A percentile compares a stretch with the other conserved stretches of the same genome.
Evolutionary conservation across 257 asterid genomes (phyloP).

Genomic region (Solanum gracilifrons): DNA sequence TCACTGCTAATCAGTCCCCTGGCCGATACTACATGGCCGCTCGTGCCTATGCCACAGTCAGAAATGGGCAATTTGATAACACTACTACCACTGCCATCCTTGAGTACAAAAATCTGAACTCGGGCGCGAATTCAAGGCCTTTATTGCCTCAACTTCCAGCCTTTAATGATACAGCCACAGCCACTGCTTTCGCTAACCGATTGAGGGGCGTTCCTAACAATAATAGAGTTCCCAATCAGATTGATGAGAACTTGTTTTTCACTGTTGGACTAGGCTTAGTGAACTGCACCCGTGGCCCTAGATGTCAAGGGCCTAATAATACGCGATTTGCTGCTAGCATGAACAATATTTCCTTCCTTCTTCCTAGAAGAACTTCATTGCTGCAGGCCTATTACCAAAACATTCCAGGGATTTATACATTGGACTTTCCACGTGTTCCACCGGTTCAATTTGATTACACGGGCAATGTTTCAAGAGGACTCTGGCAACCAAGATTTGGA

Average conservation of each 20-base stretch:
- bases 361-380: slow-evolving; percentile 33
- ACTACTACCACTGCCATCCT: slow-evolving; percentile 61
- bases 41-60: slow-evolving; percentile 34
- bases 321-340: slow-evolving; percentile 51
- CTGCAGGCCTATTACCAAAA: slow-evolving; percentile 46
- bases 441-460: slow-evolving; percentile 46
- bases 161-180: slow-evolving; percentile 40
- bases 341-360: slow-evolving; percentile 41
- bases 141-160: slow-evolving; percentile 41
- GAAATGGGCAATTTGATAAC: slow-evolving; percentile 42
- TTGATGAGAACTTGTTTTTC: slow-evolving; percentile 34
- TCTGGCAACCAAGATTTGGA: slow-evolving; percentile 39
- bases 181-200: slow-evolving; percentile 24
- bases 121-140: slow-evolving; percentile 7
- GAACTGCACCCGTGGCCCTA: slow-evolving; percentile 42
- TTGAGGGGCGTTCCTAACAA: slow-evolving; percentile 19
- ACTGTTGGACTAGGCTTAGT: slow-evolving; percentile 49
- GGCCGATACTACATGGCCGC: slow-evolving; percentile 48
- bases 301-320: slow-evolving; percentile 59
- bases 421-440: slow-evolving; percentile 49
- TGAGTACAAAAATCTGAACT: slow-evolving; percentile 21
- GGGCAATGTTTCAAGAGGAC: slow-evolving; percentile 41
- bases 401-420: slow-evolving; percentile 31
- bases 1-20: slow-evolving; percentile 39
- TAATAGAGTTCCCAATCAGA: slow-evolving; percentile 21